Conservation (phyloP, 805 yeast species). For the Wickerhamomyces tratensis region DNA sequence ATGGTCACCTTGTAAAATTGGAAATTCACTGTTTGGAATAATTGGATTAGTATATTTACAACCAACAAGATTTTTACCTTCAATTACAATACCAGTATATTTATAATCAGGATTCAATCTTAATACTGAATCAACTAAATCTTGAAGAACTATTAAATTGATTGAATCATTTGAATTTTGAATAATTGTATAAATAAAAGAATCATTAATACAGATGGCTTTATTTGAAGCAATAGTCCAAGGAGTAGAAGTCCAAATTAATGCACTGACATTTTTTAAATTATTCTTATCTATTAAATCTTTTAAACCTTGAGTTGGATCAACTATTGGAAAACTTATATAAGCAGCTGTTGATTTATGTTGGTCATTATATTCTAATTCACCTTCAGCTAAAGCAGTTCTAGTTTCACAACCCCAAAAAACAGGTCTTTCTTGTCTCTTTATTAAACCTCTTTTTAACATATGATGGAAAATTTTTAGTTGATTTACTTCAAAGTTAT, state of each 20-base stretch:
- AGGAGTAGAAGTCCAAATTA: conserved; percentile 98
- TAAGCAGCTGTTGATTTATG: conserved; percentile 64
- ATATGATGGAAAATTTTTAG: conserved; percentile 58
- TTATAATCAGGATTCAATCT: conserved; percentile 18
- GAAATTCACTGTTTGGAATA: conserved; percentile 29
- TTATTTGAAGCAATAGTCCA: conserved; percentile 91
- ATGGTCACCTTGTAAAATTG: conserved; percentile 70
- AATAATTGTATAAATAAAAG: conserved; percentile 47
- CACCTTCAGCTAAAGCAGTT: conserved; percentile 96
- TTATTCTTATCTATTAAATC: conserved; percentile 2
- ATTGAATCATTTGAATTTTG: conserved; percentile 22
- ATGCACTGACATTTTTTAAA: conserved; percentile 18
- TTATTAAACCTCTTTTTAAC: conserved; percentile 56
- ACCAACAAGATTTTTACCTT: conserved; percentile 33
- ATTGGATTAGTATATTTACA: conserved; percentile 50
- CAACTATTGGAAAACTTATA: conserved; percentile 52
- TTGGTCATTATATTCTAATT: conserved; percentile 71
- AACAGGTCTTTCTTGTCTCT: conserved; percentile 87
- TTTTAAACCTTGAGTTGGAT: conserved; percentile 12
- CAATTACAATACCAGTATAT: conserved; percentile 19
- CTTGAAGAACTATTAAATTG: conserved; percentile 45
- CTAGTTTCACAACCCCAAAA: conserved; percentile 94
- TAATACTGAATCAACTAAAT: conserved; percentile 31
- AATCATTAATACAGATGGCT: conserved; percentile 66
- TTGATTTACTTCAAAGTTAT: conserved; percentile 67